These are phyloP conservation scores for Brasenia schreberi DNA, from an alignment of 164 flowering plant species.

Conservation along the genomic window DNA sequence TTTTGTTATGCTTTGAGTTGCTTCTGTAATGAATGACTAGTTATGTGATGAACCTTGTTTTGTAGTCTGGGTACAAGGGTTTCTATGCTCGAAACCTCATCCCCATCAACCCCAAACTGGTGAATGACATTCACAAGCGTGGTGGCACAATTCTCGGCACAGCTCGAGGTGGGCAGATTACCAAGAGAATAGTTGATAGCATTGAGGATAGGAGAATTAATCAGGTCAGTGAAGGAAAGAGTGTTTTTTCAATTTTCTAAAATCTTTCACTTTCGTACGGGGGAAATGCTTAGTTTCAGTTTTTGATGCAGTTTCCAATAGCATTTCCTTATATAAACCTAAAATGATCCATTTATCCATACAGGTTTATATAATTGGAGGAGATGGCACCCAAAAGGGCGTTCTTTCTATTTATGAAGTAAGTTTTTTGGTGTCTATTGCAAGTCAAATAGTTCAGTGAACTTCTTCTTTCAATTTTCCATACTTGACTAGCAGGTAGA, in stretches of 20 bases:
- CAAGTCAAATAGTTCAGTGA: background rate
- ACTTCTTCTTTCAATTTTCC: too few relatives aligned
- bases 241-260: background rate
- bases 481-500: too few relatives aligned
- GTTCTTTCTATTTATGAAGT: slow-evolving; percentile 85
- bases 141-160: slow-evolving; percentile 84
- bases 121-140: slow-evolving; percentile 83
- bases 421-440: background rate
- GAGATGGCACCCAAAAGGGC: slow-evolving; percentile 93
- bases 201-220: slow-evolving; percentile 84
- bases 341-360: background rate
- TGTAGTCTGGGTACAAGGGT: slow-evolving; percentile 79
- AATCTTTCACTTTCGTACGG: background rate
- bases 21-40: background rate
- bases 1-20: too few relatives aligned
- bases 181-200: slow-evolving; percentile 71
- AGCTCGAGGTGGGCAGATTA: slow-evolving; percentile 82
- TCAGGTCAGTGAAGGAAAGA: slow-evolving; percentile 28
- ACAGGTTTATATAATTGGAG: slow-evolving; percentile 88
- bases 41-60: background rate
- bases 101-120: slow-evolving; percentile 55
- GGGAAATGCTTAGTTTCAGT: too few relatives aligned
- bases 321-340: background rate
- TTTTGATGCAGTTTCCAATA: too few relatives aligned
- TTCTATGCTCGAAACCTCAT: slow-evolving; percentile 73